phyloP scores from a whole-genome alignment of 768 basidiomycete genomes.

The Brasilioporus rufonigricans region DNA sequence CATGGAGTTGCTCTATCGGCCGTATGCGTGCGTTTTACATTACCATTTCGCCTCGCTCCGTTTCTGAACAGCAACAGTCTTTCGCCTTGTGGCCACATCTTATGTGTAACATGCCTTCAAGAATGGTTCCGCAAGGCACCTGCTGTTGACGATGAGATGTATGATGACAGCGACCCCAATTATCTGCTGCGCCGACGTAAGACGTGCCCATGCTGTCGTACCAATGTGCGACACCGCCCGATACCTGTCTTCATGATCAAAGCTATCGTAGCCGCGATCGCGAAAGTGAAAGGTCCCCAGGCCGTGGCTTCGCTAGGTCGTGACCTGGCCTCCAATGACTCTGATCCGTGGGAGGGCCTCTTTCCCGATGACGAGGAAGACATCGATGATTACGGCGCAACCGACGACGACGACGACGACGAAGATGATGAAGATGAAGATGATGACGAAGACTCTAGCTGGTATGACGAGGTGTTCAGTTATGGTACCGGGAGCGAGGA shows the following conservation, averaged over 20 bases:
- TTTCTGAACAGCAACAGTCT: conserved; percentile 40
- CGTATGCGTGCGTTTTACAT: conserved; percentile 55
- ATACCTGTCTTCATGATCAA: conserved; percentile 71
- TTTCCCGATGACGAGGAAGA: conserved; percentile 50
- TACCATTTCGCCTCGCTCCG: neutral
- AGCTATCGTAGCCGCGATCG: conserved; percentile 48
- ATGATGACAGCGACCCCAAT: conserved; percentile 37
- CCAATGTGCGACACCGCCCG: conserved; percentile 54
- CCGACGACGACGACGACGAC: conserved; percentile 26
- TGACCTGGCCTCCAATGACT: conserved; percentile 37
- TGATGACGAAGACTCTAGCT: conserved; percentile 29
- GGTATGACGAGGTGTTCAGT: conserved; percentile 34
- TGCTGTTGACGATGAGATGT: conserved; percentile 43
- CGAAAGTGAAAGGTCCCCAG: conserved; percentile 38
- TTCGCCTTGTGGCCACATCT: conserved; percentile 75
- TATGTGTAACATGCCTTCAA: conserved; percentile 70
- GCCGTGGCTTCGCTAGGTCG: conserved; percentile 19
- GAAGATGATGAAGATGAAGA: conserved; percentile 33
- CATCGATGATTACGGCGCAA: conserved; percentile 34
- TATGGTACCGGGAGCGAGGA: conserved; percentile 36
- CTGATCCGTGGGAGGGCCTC: conserved; percentile 71
- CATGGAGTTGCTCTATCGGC: conserved; percentile 63
- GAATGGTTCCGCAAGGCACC: conserved; percentile 78
- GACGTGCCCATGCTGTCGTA: conserved; percentile 71
- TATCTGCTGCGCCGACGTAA: conserved; percentile 60